These are phyloP conservation scores for Cytospora chrysosperma DNA, from an alignment of 2,329 filamentous ascomycete species.

Conservation along the genomic window DNA sequence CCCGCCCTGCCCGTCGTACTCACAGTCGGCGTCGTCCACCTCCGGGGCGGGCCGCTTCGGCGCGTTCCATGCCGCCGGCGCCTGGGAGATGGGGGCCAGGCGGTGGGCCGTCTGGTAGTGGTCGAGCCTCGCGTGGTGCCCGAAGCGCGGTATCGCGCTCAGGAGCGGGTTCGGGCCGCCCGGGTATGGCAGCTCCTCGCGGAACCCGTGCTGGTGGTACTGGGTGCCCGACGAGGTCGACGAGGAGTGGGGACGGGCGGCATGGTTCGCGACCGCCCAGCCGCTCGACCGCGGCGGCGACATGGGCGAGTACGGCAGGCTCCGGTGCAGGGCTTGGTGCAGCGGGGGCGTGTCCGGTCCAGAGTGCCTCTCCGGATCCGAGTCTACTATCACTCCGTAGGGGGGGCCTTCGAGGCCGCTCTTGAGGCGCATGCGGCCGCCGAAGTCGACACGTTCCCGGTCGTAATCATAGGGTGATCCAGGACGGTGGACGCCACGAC, in stretches of 20 bases:
- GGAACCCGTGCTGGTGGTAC: conserved; percentile 25
- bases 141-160: conserved; percentile 44
- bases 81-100: conserved; percentile 3
- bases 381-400: conserved; percentile 38
- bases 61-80: not conserved
- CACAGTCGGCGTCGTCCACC: conserved; percentile 28
- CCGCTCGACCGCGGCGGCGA: conserved; percentile 19
- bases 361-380: conserved; percentile 32
- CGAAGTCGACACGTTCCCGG: conserved; percentile 22
- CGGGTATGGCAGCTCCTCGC: conserved; percentile 27
- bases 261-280: conserved; percentile 31
- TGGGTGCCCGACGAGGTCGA: conserved; percentile 8
- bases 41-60: conserved; percentile 28
- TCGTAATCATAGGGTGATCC: conserved; percentile 23
- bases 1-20: conserved; percentile 25
- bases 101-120: conserved; percentile 15
- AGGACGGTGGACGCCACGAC: conserved; percentile 5
- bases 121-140: conserved; percentile 9
- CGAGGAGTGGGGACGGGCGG: conserved; percentile 12
- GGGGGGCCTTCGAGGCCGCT: conserved; percentile 35
- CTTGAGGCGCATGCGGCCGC: conserved; percentile 33
- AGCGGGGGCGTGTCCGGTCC: conserved; percentile 26
- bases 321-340: conserved; percentile 7
- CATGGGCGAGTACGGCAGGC: conserved; percentile 17
- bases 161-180: conserved; percentile 41